Evolutionary conservation across 2,329 filamentous ascomycete species (phyloP).

Genomic region (Mycosphaerella sp.): DNA sequence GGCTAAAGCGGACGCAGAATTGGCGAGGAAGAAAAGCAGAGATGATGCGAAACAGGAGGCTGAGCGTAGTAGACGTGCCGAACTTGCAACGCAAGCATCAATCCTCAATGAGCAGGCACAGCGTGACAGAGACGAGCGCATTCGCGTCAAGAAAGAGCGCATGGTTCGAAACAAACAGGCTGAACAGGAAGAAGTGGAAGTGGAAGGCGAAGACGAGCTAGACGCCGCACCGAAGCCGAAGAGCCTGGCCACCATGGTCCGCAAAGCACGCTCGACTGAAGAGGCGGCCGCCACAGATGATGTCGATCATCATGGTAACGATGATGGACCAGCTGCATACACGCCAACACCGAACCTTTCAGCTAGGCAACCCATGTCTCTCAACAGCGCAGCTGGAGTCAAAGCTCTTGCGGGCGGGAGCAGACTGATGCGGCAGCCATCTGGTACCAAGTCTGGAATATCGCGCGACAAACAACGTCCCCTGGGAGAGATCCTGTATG

Average conservation of each 20-base stretch:
- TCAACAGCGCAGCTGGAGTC: conserved; percentile 13
- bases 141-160: conserved; percentile 11
- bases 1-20: not conserved
- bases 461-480: not conserved
- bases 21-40: conserved; percentile 1
- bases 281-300: not conserved
- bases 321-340: not conserved
- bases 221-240: not conserved
- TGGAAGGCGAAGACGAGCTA: not conserved
- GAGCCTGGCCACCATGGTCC: not conserved
- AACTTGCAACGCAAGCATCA: not conserved
- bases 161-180: conserved; percentile 11
- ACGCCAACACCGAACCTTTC: not conserved
- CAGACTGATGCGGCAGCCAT: not conserved
- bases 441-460: not conserved
- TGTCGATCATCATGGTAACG: not conserved
- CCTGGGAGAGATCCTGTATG: conserved; percentile 12
- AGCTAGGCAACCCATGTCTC: conserved; percentile 5
- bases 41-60: not conserved
- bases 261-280: not conserved
- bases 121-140: conserved; percentile 9
- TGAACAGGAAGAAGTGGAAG: conserved; percentile 6
- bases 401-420: not conserved
- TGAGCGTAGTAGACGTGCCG: conserved; percentile 2
- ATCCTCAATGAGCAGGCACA: conserved; percentile 4